Evolutionary conservation across 306 rosid species (phyloP).

Genomic region (Castanea sativa): DNA sequence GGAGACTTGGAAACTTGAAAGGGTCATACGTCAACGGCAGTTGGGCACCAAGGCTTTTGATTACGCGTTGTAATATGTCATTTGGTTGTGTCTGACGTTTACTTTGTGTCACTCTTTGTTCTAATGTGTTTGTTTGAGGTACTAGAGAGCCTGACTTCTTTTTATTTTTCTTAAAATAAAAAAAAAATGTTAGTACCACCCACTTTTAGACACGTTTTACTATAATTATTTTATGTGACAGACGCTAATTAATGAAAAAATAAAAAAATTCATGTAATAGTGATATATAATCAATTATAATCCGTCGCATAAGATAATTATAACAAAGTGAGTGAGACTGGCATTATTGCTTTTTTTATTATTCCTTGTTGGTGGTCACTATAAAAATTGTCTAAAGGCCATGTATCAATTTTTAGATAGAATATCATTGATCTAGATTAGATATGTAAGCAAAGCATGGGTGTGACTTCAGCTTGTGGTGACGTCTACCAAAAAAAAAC

Average conservation of each 20-base stretch:
- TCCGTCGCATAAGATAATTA: rapidly evolving
- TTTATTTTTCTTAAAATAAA: neutral
- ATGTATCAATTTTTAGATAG: too few relatives aligned
- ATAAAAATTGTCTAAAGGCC: too few relatives aligned
- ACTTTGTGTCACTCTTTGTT: conserved; percentile 12
- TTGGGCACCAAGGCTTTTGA: conserved; percentile 2
- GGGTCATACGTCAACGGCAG: conserved; percentile 46
- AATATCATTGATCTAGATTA: too few relatives aligned
- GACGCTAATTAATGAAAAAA: rapidly evolving
- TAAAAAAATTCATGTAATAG: rapidly evolving
- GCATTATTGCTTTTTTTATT: too few relatives aligned
- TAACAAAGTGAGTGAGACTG: too few relatives aligned
- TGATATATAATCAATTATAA: rapidly evolving
- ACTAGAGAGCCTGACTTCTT: neutral
- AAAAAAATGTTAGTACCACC: too few relatives aligned
- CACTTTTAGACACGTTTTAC: rapidly evolving
- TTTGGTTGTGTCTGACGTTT: conserved; percentile 34
- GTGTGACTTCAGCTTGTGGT: too few relatives aligned
- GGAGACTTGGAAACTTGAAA: conserved; percentile 33
- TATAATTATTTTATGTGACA: too few relatives aligned
- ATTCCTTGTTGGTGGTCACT: too few relatives aligned
- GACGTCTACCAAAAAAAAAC: too few relatives aligned
- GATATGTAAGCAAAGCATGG: too few relatives aligned
- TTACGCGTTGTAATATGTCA: conserved; percentile 37
- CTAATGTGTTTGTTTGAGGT: neutral